These are phyloP conservation scores for Solanum sejunctum DNA, from an alignment of 257 asterid species.

Conservation along the genomic window DNA sequence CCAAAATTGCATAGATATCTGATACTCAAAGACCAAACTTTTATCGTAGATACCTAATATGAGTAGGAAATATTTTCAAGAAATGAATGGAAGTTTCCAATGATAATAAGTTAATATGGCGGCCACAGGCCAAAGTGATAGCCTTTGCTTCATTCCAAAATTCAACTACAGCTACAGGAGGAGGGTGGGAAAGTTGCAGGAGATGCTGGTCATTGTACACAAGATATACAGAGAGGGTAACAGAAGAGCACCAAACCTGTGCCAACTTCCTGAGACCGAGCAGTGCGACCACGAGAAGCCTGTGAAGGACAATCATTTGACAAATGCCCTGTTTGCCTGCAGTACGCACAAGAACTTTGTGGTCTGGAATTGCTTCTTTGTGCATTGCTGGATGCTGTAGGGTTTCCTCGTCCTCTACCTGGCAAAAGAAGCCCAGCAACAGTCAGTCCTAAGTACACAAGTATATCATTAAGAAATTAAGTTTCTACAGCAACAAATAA, in stretches of 20 bases:
- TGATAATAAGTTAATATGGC: not conserved
- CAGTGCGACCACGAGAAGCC: slow-evolving; percentile 33
- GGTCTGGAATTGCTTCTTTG: slow-evolving; percentile 49
- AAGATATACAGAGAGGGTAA: not conserved
- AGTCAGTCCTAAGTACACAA: not conserved
- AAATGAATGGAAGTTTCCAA: no score
- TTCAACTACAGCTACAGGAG: not conserved
- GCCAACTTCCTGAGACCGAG: slow-evolving; percentile 29
- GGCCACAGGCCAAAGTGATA: not conserved
- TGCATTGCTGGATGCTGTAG: slow-evolving; percentile 37
- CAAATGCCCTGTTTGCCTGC: slow-evolving; percentile 56
- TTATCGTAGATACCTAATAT: no score
- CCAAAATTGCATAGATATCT: not conserved
- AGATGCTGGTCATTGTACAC: not conserved
- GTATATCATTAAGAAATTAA: not conserved
- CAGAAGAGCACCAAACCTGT: slow-evolving; percentile 33
- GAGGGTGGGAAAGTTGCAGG: not conserved
- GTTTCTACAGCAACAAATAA: not conserved
- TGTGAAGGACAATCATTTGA: slow-evolving; percentile 37
- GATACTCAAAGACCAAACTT: not conserved
- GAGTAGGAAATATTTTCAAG: no score
- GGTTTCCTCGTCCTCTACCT: slow-evolving; percentile 68
- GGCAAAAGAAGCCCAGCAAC: slow-evolving; percentile 8
- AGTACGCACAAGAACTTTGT: slow-evolving; percentile 32
- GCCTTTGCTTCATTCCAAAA: not conserved